Percentiles rank a stretch among this genome's conserved stretches.
Evolutionary conservation across 2,329 filamentous ascomycete species (phyloP).

Genomic region (Aureobasidium sp.): DNA sequence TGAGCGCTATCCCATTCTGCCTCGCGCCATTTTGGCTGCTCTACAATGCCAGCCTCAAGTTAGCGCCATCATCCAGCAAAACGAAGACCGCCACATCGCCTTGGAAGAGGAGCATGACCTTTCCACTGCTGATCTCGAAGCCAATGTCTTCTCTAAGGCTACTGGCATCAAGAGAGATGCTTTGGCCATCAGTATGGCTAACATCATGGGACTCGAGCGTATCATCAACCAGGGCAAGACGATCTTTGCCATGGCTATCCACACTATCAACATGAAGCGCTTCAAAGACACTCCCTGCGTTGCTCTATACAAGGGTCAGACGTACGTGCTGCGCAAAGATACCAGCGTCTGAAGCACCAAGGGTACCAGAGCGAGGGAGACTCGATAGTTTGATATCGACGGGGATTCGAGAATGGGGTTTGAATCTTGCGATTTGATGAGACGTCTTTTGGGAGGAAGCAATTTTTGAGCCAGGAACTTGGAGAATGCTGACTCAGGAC

Average conservation of each 20-base stretch:
- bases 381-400: not conserved
- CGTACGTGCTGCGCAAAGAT: not conserved
- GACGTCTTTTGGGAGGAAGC: not conserved
- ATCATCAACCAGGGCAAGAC: not conserved
- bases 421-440: not conserved
- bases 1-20: not conserved
- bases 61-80: not conserved
- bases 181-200: not conserved
- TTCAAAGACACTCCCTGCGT: not conserved
- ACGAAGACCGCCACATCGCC: not conserved
- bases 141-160: not conserved
- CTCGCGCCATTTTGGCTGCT: not conserved
- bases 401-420: not conserved
- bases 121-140: not conserved
- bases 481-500: not conserved
- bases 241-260: not conserved
- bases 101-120: not conserved
- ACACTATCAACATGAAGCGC: constrained; percentile 6
- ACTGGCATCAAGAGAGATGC: not conserved
- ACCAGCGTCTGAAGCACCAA: not conserved
- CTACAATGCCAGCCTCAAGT: not conserved
- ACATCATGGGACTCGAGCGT: not conserved
- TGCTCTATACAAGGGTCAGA: not conserved
- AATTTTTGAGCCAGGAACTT: not conserved
- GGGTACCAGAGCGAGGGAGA: not conserved